phyloP scores from a whole-genome alignment of 352 stramenopile species.

The Elongisporangium undulatum region DNA sequence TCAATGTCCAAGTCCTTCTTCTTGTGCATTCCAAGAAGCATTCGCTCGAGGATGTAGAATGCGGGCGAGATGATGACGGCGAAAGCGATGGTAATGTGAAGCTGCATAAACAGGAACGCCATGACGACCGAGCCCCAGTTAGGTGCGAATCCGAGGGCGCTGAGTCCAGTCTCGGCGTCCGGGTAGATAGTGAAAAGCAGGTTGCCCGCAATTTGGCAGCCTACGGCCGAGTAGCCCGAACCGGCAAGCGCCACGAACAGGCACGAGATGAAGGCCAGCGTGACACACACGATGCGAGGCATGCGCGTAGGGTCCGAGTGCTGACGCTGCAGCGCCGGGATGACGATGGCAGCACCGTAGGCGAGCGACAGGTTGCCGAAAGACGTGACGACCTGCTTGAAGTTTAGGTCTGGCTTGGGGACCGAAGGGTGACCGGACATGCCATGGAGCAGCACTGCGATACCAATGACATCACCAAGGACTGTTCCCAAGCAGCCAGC shows the following conservation, averaged over 20 bases:
- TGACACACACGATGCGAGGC: constrained; percentile 41
- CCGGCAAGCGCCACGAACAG: constrained; percentile 38
- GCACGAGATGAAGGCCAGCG: constrained; percentile 25
- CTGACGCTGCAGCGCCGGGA: constrained; percentile 37
- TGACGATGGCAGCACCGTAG: constrained; percentile 39
- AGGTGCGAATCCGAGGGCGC: constrained; percentile 29
- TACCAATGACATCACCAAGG: constrained; percentile 31
- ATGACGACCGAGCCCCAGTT: constrained; percentile 29
- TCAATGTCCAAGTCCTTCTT: constrained; percentile 8
- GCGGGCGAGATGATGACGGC: constrained; percentile 30
- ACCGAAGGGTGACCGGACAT: constrained; percentile 28
- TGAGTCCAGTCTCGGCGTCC: constrained; percentile 19
- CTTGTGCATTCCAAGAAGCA: constrained; percentile 36
- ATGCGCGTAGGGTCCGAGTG: constrained; percentile 40
- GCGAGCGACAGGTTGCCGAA: constrained; percentile 49
- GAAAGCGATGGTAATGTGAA: constrained; percentile 42
- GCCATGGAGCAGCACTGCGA: constrained; percentile 28
- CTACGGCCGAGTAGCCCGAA: constrained; percentile 24
- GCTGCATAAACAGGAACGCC: constrained; percentile 43
- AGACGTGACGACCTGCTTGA: constrained; percentile 34
- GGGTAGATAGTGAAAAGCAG: constrained; percentile 39
- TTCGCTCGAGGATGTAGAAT: constrained; percentile 31
- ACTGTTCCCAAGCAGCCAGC: constrained; percentile 38
- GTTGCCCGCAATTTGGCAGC: constrained; percentile 48
- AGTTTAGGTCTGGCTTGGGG: constrained; percentile 25